Base-by-base conservation (phyloP, 176 grass and related monocot genomes). In the Metroxylon sagu region DNA sequence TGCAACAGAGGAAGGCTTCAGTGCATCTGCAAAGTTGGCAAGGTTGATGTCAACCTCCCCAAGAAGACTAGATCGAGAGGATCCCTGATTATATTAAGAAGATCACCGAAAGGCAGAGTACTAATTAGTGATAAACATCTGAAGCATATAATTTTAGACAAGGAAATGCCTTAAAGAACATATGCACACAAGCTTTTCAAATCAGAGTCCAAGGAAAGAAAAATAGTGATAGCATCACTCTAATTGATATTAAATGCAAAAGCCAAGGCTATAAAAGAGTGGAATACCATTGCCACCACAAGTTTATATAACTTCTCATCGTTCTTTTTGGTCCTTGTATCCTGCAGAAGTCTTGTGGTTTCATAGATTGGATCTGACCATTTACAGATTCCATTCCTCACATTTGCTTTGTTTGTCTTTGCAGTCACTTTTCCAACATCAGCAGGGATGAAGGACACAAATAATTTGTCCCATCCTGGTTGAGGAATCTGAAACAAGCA, bases 311-410 rank as follows among this genome's bases (percentile, higher is more conserved):
- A 60, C 64, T 98, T 98, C 68, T 98, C 93, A 65, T 98, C 93
- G 19, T 92, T 92, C 30, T 73, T 78, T 85, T 98, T 98, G 17
- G 87, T 83, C 60, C 79, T 82, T 65, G 78, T 48, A 83, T 98
- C 87, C 74, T 83, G 93, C 75, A 98, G 75, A 77, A 98, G 87
- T 30, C 87, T 86, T 62, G 93, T 92, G 48, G 87, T 86, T 83
- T 98, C 93, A 71, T 98, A 98, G 59, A 98, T 92, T 68, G 93
- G 93, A 76, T 98, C 93, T 25, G 93, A 62, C 93, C 93, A 98
- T 82, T 85, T 98, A 62, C 93, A 98, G 59, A 19, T 92, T 59
- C 84, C 87, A 67, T 92, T 98, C 60, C 87, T 85, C 51, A 92
- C 87, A 76, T 85, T 98, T 60, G 85, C 78, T 80, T 98, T 98